Evolutionary conservation across 306 rosid genomes (phyloP), one percentile per base, ranked within the genome.

Genomic region (Citrullus mucosospermus): DNA sequence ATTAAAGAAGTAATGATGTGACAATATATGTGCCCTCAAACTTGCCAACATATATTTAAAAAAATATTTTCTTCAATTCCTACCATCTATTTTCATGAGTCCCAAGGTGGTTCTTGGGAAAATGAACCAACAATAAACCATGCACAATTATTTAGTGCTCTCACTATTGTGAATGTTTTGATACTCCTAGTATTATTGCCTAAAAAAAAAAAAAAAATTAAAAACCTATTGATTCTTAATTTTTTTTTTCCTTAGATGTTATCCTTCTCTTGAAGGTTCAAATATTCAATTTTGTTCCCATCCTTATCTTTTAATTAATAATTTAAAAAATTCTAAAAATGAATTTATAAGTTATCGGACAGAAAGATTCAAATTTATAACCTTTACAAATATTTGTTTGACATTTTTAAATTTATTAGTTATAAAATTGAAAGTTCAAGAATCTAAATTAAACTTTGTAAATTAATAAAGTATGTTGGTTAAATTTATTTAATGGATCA

Each of bases 41-140:
- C 6, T 58, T 58, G 36, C 14, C 34, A 58, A 58, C 65, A 58
- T 58, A 58, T 20, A n/a, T 53, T 4, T 53, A 3, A 4, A 4
- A n/a, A n/a, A 57, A 15, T 67, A 22, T 2, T 3, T 67, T 39
- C 9, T 18, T 30, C 32, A 16, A 18, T 67, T 67, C 36, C 34
- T 41, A 41, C 3, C 11, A 10, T 68, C 0, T 68, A 68, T 68
- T 68, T 67, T 68, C 10, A 68, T 68, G 75, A 68, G 75, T 68
- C 55, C 75, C 75, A 68, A 68, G 2, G 75, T 36, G 25, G 30
- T 68, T 68, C 55, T n/a, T 69, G 75, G 75, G 75, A 69, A 69
- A 43, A 69, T 43, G 75, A 69, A 36, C 75, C 51, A 68, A 68
- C 75, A 68, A 68, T 68, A 3, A 68, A 68, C 54, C 32, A 68